Percentiles rank a stretch among this genome's conserved stretches.
These are phyloP conservation scores for Hondaea fermentalgiana DNA, from an alignment of 108 stramenopile genomes.

Conservation along the genomic window DNA sequence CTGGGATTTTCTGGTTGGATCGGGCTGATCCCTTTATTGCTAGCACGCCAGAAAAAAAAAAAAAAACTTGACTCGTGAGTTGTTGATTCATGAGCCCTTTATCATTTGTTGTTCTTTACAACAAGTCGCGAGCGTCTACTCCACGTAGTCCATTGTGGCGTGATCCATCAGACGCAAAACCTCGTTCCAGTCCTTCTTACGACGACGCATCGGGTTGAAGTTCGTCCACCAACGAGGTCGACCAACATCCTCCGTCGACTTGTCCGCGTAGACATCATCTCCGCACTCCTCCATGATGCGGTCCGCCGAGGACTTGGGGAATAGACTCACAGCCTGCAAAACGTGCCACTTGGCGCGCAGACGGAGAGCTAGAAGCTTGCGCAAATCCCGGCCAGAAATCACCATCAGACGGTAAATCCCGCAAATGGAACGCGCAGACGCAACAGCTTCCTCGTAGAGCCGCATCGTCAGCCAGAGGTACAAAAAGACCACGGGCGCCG, in stretches of 20 bases:
- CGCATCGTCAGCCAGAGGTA: conserved; percentile 13
- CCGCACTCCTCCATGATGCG: conserved; percentile 1
- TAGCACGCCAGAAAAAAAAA: too few species aligned
- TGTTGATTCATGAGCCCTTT: too few species aligned
- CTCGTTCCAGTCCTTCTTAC: conserved; percentile 18
- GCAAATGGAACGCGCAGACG: conserved; percentile 14
- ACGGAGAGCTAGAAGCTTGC: neutral
- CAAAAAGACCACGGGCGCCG: neutral
- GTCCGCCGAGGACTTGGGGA: neutral
- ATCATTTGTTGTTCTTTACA: too few species aligned
- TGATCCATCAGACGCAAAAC: neutral
- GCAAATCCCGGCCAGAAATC: neutral
- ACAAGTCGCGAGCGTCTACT: neutral
- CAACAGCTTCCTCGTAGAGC: neutral
- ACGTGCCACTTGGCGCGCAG: neutral
- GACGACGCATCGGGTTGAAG: conserved; percentile 7
- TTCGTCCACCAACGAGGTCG: conserved; percentile 14
- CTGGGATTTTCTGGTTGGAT: too few species aligned
- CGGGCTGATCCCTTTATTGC: too few species aligned
- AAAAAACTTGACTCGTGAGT: too few species aligned
- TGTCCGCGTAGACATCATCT: neutral
- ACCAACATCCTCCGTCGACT: neutral
- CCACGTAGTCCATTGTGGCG: neutral
- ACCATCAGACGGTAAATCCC: conserved; percentile 2
- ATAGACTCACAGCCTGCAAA: neutral